Conservation (phyloP, 768 basidiomycete species). For the Suillus americanus region DNA sequence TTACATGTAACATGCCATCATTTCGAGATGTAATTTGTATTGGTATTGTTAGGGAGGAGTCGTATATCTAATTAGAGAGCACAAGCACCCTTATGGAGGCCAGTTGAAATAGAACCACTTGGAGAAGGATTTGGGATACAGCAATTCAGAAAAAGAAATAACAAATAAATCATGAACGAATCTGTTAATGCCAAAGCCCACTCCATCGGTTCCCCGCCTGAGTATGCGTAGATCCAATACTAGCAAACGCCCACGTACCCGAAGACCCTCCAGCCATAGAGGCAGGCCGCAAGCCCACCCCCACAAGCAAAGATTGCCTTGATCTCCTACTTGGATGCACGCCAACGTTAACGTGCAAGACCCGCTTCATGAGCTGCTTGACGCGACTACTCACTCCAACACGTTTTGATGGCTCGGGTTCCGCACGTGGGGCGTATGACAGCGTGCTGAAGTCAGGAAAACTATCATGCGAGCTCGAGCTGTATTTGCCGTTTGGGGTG, state of each 20-base stretch:
- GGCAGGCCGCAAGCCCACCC: not conserved
- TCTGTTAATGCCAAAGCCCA: slow-evolving; percentile 19
- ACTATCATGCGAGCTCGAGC: not conserved
- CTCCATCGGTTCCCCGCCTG: slow-evolving; percentile 19
- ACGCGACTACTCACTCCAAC: slow-evolving; percentile 17
- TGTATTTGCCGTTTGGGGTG: slow-evolving; percentile 3
- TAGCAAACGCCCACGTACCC: slow-evolving; percentile 22
- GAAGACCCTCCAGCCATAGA: slow-evolving; percentile 7
- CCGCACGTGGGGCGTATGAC: slow-evolving; percentile 3
- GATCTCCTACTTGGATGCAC: not conserved
- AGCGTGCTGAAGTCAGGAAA: slow-evolving; percentile 19
- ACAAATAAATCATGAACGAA: not conserved
- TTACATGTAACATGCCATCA: not conserved
- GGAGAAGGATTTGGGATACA: not conserved
- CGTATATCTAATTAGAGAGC: not conserved
- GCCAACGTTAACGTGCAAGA: slow-evolving; percentile 15
- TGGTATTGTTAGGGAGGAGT: not conserved
- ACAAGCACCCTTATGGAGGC: not conserved
- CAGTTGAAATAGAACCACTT: not conserved
- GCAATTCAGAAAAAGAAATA: not conserved
- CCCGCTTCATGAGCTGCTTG: slow-evolving; percentile 22
- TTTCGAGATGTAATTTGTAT: slow-evolving; percentile 4
- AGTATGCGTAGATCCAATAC: slow-evolving; percentile 10
- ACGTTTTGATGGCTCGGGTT: slow-evolving; percentile 13
- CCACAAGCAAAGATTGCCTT: slow-evolving; percentile 10